A percentile compares a stretch with the other conserved stretches of the same genome.
Conservation (phyloP, 169 alveolate species). For the Cryptosporidium bovis region DNA sequence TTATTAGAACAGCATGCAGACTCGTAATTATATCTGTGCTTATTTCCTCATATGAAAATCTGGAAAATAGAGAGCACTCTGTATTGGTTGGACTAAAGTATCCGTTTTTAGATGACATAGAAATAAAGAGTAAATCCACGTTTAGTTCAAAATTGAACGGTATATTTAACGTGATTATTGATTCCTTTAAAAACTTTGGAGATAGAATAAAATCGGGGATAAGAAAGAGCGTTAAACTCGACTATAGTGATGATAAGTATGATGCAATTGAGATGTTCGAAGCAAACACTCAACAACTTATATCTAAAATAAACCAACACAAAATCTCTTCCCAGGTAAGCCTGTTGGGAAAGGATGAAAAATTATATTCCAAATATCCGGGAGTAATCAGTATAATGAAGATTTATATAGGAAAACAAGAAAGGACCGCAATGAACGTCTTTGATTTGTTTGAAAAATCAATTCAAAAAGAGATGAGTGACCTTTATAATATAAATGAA, state of each 20-base stretch:
- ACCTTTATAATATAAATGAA: not conserved
- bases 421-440: slow-evolving; percentile 9
- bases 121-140: slow-evolving; percentile 19
- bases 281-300: not conserved
- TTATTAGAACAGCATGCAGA: slow-evolving; percentile 50
- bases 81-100: not conserved
- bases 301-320: not conserved
- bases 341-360: slow-evolving; percentile 29
- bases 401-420: slow-evolving; percentile 45
- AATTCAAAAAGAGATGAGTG: not conserved
- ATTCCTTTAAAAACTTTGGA: slow-evolving; percentile 33
- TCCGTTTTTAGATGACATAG: slow-evolving; percentile 65
- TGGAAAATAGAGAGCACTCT: slow-evolving; percentile 1
- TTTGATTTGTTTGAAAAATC: slow-evolving; percentile 9
- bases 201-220: slow-evolving; percentile 9
- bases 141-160: slow-evolving; percentile 4
- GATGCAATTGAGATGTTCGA: slow-evolving; percentile 8
- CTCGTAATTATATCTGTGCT: slow-evolving; percentile 15
- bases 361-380: not conserved
- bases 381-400: slow-evolving; percentile 7
- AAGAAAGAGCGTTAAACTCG: not conserved
- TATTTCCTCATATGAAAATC: slow-evolving; percentile 44
- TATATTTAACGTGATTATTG: not conserved
- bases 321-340: not conserved
- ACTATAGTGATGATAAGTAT: not conserved